phyloP scores from a whole-genome alignment of 345 rosid species.

The Rhodomyrtus tomentosa region DNA sequence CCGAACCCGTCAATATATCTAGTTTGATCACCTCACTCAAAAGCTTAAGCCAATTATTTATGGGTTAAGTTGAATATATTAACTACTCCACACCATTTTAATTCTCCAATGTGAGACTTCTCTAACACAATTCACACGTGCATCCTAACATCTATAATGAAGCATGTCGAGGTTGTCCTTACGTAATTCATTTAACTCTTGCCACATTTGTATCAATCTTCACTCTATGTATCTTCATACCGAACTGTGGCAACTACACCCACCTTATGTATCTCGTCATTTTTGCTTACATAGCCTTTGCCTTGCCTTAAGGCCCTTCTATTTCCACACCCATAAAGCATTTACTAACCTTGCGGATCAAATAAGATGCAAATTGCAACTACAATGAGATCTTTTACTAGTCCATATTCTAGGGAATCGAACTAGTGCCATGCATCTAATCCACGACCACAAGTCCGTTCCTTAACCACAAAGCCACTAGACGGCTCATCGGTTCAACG shows the following conservation, averaged over 20 bases:
- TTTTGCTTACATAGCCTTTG: not conserved
- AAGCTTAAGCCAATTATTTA: no score
- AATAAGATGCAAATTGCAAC: not conserved
- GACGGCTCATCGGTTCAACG: not conserved
- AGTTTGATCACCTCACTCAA: no score
- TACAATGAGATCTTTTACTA: not conserved
- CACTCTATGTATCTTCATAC: not conserved
- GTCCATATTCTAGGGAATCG: not conserved
- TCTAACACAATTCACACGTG: no score
- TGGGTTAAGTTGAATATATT: no score
- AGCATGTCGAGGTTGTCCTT: not conserved
- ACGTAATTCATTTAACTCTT: not conserved
- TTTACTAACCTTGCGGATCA: not conserved
- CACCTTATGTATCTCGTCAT: not conserved
- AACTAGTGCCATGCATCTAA: not conserved
- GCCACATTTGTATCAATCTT: not conserved
- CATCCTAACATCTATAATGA: no score
- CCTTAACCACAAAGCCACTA: not conserved
- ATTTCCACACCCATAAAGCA: not conserved
- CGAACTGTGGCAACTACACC: not conserved
- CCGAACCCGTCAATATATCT: no score
- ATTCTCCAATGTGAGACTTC: no score
- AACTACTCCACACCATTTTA: no score
- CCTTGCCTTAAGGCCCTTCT: not conserved
- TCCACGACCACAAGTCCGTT: not conserved